phyloP scores from a whole-genome alignment of 768 basidiomycete species.

The Jaapia argillacea region DNA sequence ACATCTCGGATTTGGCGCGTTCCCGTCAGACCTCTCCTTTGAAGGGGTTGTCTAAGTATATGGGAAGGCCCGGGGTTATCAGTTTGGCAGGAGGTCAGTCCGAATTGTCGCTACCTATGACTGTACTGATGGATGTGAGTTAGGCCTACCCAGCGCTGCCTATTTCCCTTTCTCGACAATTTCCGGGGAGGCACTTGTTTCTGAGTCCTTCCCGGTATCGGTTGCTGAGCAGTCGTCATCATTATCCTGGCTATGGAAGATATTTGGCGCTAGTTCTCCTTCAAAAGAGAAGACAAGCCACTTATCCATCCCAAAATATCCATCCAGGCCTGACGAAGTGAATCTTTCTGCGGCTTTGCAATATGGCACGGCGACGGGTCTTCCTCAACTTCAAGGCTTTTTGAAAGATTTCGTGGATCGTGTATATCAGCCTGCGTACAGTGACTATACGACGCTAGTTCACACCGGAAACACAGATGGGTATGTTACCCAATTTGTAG shows the following conservation, averaged over 20 bases:
- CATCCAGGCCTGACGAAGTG: conserved; percentile 31
- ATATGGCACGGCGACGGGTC: conserved; percentile 46
- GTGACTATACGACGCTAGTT: conserved; percentile 44
- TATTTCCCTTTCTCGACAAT: conserved; percentile 65
- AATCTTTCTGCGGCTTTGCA: conserved; percentile 63
- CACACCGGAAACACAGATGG: conserved; percentile 69
- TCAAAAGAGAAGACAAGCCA: conserved; percentile 33
- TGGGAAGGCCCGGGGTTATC: conserved; percentile 41
- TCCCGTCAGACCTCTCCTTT: conserved; percentile 44
- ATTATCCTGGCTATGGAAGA: conserved; percentile 50
- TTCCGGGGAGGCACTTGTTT: conserved; percentile 39
- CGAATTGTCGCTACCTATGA: background rate
- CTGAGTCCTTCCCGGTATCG: conserved; percentile 38
- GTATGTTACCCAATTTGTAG: conserved; percentile 11
- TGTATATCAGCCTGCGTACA: conserved; percentile 50
- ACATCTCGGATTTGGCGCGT: conserved; percentile 47
- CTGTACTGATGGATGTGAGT: background rate
- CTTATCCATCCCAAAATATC: conserved; percentile 54
- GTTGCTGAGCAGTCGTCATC: conserved; percentile 17
- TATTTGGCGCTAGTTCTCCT: conserved; percentile 27
- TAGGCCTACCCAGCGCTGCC: conserved; percentile 55
- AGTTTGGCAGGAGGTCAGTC: conserved; percentile 58
- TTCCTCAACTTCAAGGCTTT: conserved; percentile 46
- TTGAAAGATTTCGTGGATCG: conserved; percentile 44
- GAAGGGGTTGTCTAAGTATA: conserved; percentile 58